Base-by-base conservation (phyloP, 148 eudicot genomes). In the Euryodendron excelsum region DNA sequence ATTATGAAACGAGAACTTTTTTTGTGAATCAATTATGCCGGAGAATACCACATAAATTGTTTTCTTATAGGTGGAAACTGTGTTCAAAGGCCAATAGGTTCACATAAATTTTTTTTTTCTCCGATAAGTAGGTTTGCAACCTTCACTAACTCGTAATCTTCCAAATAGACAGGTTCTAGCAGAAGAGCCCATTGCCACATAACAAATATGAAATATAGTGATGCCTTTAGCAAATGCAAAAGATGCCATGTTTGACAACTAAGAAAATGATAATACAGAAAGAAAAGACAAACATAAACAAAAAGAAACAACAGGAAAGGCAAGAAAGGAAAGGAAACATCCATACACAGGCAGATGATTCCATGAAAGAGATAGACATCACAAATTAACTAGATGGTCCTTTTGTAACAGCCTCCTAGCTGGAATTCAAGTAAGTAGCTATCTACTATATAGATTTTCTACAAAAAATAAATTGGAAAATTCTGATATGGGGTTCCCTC, bases 291-390 rank as follows among this genome's bases (percentile, higher is more conserved):
- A 39, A 39, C 44, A n/a, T n/a, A n/a, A n/a, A n/a, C n/a, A 28
- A 61, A 61, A 41, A 41, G 45, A 56, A 55, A 34, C 4, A 73
- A 20, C 18, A 34, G 47, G 30, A 55, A 73, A 67, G 12, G 14
- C 45, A 56, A 63, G 30, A 30, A 47, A 45, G 10, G 25, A 45
- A 48, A 74, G 31, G 47, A 23, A 17, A 18, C 67, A 45, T 72
- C 41, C 20, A 61, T 0, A 23, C 36, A 53, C 41, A 69, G 65
- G 4, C 25, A 27, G 72, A 61, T 73, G 69, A 65, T 28, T 68
- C 76, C 36, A 25, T 66, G 33, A 50, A 50, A 79, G 60, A 37
- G 30, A 56, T 33, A 41, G 72, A 60, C 21, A 64, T 73, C 65
- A 64, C 21, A 73, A 10, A 64, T 64, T 41, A 53, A 74, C 33